phyloP scores from a whole-genome alignment of 805 yeast genomes.

The Gaillardinia entomophila region DNA sequence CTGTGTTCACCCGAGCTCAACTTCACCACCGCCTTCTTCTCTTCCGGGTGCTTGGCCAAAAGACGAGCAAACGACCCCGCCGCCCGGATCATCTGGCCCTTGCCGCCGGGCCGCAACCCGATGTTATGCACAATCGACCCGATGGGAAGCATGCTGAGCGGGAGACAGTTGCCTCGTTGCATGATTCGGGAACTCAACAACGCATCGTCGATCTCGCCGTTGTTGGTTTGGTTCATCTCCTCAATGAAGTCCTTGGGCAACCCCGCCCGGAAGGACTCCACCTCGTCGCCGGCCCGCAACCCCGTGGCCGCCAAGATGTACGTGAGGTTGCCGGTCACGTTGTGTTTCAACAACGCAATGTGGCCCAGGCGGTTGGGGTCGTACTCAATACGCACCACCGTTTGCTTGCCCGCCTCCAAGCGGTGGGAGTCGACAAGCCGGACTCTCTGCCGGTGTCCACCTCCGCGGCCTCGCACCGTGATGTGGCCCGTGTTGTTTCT shows the following conservation, averaged over 20 bases:
- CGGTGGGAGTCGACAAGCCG: conserved; percentile 78
- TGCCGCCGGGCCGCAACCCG: conserved; percentile 63
- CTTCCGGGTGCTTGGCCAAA: conserved; percentile 69
- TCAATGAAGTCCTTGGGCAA: conserved; percentile 67
- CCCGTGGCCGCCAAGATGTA: conserved; percentile 93
- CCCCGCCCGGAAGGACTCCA: conserved; percentile 86
- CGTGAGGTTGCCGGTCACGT: conserved; percentile 54
- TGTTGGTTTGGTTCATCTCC: conserved; percentile 59
- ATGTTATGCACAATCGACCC: conserved; percentile 88
- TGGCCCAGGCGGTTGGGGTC: conserved; percentile 95
- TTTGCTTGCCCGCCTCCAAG: conserved; percentile 60
- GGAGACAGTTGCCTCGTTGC: conserved; percentile 92
- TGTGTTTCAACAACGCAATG: conserved; percentile 75
- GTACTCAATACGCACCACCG: conserved; percentile 84
- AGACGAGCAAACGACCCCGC: conserved; percentile 95
- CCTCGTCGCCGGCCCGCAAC: conserved; percentile 83
- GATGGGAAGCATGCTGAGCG: conserved; percentile 86
- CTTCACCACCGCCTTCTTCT: conserved; percentile 68
- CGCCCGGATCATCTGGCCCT: conserved; percentile 86
- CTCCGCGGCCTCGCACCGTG: conserved; percentile 93
- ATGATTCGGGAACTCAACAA: conserved; percentile 79
- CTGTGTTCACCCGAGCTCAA: conserved; percentile 93
- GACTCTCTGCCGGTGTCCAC: conserved; percentile 88
- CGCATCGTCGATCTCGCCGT: conserved; percentile 89
- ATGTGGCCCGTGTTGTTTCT: conserved; percentile 85